Conservation (phyloP, 2,329 filamentous ascomycete species). For the Sporothrix variecibatus region DNA sequence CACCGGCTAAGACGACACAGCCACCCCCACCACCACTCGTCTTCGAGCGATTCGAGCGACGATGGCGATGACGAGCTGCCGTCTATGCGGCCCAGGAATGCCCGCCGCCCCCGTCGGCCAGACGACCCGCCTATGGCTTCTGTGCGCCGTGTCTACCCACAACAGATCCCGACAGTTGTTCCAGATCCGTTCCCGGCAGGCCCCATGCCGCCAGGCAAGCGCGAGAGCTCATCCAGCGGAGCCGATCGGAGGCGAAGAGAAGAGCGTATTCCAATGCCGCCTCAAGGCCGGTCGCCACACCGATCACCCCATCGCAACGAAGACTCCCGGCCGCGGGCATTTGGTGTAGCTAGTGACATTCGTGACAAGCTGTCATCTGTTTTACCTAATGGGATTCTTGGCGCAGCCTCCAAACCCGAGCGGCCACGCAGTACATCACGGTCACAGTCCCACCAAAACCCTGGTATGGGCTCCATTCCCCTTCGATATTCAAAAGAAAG, state of each 20-base stretch:
- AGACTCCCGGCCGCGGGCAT: constrained; percentile 42
- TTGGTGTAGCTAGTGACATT: constrained; percentile 42
- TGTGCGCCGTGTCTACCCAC: constrained; percentile 38
- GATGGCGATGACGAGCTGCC: constrained; percentile 42
- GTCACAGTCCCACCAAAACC: constrained; percentile 21
- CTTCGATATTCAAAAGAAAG: constrained; percentile 46
- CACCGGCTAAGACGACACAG: constrained; percentile 49
- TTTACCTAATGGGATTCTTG: constrained; percentile 40
- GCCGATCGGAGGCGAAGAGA: constrained; percentile 26
- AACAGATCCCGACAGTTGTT: constrained; percentile 30
- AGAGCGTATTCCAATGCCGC: constrained; percentile 17
- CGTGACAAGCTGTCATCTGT: constrained; percentile 49
- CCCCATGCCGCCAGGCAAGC: constrained; percentile 23
- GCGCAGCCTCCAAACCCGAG: constrained; percentile 35
- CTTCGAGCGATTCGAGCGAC: constrained; percentile 47
- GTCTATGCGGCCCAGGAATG: constrained; percentile 33
- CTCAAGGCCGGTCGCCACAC: constrained; percentile 15
- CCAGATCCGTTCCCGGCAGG: constrained; percentile 37
- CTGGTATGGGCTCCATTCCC: constrained; percentile 11
- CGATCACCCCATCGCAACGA: constrained; percentile 35
- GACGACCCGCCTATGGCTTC: constrained; percentile 37
- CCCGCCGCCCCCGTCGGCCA: constrained; percentile 31
- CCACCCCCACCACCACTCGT: constrained; percentile 48
- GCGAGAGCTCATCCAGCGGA: constrained; percentile 29
- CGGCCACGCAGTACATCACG: constrained; percentile 36